Evolutionary conservation across 2,329 filamentous ascomycete species (phyloP).

Genomic region (Rhytidhysteron rufulum): DNA sequence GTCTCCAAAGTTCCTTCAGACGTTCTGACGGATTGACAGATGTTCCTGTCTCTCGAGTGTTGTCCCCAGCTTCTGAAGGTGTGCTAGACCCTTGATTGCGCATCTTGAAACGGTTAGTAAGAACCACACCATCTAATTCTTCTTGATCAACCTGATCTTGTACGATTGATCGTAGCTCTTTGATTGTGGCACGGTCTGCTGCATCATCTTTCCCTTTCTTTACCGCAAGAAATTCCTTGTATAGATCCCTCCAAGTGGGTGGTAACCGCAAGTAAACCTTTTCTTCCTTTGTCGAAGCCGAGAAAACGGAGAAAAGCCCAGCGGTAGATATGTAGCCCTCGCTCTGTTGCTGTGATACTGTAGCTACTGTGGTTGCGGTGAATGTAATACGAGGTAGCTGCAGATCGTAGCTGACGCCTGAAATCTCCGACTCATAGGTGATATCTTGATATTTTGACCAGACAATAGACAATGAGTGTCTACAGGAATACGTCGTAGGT

Average conservation of each 20-base stretch:
- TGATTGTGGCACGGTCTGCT: conserved; percentile 65
- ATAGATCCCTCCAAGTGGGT: conserved; percentile 77
- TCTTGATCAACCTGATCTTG: conserved; percentile 59
- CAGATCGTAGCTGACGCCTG: conserved; percentile 43
- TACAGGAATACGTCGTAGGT: conserved; percentile 68
- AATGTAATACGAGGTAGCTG: conserved; percentile 52
- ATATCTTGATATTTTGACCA: conserved; percentile 74
- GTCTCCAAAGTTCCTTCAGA: conserved; percentile 49
- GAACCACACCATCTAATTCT: conserved; percentile 55
- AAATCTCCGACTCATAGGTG: conserved; percentile 40
- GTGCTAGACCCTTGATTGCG: conserved; percentile 28
- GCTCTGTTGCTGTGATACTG: conserved; percentile 74
- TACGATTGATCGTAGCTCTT: conserved; percentile 66
- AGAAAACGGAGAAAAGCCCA: conserved; percentile 77
- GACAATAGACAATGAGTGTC: conserved; percentile 67
- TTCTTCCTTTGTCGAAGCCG: conserved; percentile 75
- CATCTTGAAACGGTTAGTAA: conserved; percentile 69
- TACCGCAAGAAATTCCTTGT: conserved; percentile 69
- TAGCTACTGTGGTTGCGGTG: conserved; percentile 71
- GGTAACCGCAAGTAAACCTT: conserved; percentile 78
- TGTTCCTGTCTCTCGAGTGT: conserved; percentile 22
- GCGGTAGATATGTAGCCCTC: conserved; percentile 81
- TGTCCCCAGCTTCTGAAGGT: conserved; percentile 22
- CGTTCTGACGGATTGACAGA: conserved; percentile 33
- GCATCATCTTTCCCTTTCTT: conserved; percentile 69